Percentiles rank a stretch among this genome's conserved stretches.
Evolutionary conservation across 2,329 filamentous ascomycete species (phyloP).

Genomic region (Cordyceps farinosa): DNA sequence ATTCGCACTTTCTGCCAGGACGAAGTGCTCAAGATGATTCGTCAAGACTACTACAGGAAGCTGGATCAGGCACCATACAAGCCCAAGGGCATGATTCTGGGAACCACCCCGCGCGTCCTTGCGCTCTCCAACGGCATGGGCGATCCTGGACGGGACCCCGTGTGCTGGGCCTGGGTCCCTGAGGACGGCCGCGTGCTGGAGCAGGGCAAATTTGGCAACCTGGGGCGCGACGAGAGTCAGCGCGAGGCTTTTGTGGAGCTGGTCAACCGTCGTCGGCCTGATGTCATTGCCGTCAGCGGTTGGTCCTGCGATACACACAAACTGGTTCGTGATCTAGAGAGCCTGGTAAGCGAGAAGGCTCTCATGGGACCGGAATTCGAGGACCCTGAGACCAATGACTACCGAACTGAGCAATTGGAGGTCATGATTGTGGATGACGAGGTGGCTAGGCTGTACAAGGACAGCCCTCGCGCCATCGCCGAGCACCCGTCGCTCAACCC

Average conservation of each 20-base stretch:
- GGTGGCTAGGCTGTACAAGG: constrained; percentile 93
- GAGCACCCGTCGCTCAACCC: constrained; percentile 80
- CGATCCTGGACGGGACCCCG: constrained; percentile 67
- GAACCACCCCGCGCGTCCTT: constrained; percentile 82
- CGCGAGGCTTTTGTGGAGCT: constrained; percentile 72
- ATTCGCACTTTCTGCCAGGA: constrained; percentile 93
- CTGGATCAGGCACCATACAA: constrained; percentile 96
- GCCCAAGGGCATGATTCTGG: constrained; percentile 85
- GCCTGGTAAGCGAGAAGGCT: constrained; percentile 72
- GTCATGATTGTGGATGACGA: constrained; percentile 94
- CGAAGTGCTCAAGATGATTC: constrained; percentile 79
- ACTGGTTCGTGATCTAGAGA: constrained; percentile 75
- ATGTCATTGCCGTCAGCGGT: constrained; percentile 86
- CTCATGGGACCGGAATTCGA: constrained; percentile 79
- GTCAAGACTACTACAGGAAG: constrained; percentile 83
- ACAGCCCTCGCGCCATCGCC: constrained; percentile 71
- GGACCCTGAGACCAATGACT: constrained; percentile 71
- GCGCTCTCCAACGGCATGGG: constrained; percentile 83
- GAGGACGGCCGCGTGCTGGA: constrained; percentile 88
- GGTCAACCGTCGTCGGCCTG: constrained; percentile 74
- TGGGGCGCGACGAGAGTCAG: constrained; percentile 66
- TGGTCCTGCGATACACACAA: constrained; percentile 84
- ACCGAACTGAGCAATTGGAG: constrained; percentile 75
- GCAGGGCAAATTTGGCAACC: constrained; percentile 79
- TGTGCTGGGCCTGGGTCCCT: constrained; percentile 89